phyloP scores from a whole-genome alignment of 2,329 filamentous ascomycete genomes.

The Paecilomyces variotii region DNA sequence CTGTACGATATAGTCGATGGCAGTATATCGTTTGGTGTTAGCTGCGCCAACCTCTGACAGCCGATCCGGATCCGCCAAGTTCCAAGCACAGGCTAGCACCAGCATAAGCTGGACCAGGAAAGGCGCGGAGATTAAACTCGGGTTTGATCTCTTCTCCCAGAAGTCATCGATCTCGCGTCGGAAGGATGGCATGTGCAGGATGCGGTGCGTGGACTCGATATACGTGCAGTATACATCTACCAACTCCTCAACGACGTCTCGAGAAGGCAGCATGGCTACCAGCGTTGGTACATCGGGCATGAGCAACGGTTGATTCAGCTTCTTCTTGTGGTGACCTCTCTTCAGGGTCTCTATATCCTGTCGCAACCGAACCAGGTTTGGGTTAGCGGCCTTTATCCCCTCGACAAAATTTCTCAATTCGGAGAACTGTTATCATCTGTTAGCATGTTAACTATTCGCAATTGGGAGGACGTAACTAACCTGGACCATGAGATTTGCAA shows the following conservation, averaged over 20 bases:
- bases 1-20: slow-evolving; percentile 71
- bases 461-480: slow-evolving; percentile 14
- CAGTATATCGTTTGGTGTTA: slow-evolving; percentile 22
- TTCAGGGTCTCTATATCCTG: slow-evolving; percentile 26
- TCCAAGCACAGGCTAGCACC: slow-evolving; percentile 32
- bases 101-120: slow-evolving; percentile 31
- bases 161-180: slow-evolving; percentile 29
- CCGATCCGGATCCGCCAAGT: slow-evolving; percentile 21
- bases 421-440: slow-evolving; percentile 23
- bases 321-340: slow-evolving; percentile 21
- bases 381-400: slow-evolving; percentile 28
- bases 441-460: background rate
- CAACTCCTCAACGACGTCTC: slow-evolving; percentile 28
- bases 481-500: slow-evolving; percentile 32
- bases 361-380: slow-evolving; percentile 25
- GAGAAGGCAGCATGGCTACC: slow-evolving; percentile 25
- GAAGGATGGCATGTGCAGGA: slow-evolving; percentile 35
- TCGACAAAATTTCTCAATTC: slow-evolving; percentile 30
- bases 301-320: slow-evolving; percentile 21
- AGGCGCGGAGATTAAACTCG: slow-evolving; percentile 17
- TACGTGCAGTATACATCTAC: slow-evolving; percentile 31
- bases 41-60: slow-evolving; percentile 20
- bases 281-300: slow-evolving; percentile 22
- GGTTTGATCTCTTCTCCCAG: slow-evolving; percentile 21
- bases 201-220: slow-evolving; percentile 31